Evolutionary conservation across 1,139 yeast species (phyloP).

Genomic region (Pichia sp.): DNA sequence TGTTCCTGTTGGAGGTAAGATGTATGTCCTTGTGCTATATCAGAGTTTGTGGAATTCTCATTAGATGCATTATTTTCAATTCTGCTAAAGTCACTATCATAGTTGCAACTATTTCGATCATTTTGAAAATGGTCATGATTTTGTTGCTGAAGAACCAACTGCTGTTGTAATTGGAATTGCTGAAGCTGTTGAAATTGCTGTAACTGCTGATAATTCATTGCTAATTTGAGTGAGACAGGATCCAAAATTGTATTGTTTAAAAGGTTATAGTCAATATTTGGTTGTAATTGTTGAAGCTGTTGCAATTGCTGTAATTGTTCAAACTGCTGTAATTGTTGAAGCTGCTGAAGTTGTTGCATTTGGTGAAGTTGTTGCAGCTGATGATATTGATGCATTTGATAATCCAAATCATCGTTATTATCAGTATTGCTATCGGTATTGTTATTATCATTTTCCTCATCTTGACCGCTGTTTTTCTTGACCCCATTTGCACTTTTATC

Average conservation of each 20-base stretch:
- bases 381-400: background rate
- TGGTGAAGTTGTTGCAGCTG: background rate
- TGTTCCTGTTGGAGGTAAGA: too few relatives aligned
- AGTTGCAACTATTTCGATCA: too few relatives aligned
- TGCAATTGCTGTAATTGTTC: slow-evolving; percentile 8
- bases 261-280: background rate
- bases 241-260: background rate
- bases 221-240: background rate
- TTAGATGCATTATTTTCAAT: too few relatives aligned
- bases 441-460: too few relatives aligned
- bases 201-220: background rate
- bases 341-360: slow-evolving; percentile 8
- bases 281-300: slow-evolving; percentile 8
- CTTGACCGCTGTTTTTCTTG: too few relatives aligned
- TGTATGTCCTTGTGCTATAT: too few relatives aligned
- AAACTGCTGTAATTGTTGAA: slow-evolving; percentile 9
- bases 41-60: too few relatives aligned
- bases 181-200: background rate
- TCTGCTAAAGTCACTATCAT: too few relatives aligned
- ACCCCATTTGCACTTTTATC: too few relatives aligned
- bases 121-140: too few relatives aligned
- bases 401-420: background rate
- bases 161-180: slow-evolving; percentile 9
- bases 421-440: background rate
- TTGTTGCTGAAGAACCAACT: slow-evolving; percentile 2